Base-by-base conservation (phyloP, 306 rosid genomes). In the Vicia faba region DNA sequence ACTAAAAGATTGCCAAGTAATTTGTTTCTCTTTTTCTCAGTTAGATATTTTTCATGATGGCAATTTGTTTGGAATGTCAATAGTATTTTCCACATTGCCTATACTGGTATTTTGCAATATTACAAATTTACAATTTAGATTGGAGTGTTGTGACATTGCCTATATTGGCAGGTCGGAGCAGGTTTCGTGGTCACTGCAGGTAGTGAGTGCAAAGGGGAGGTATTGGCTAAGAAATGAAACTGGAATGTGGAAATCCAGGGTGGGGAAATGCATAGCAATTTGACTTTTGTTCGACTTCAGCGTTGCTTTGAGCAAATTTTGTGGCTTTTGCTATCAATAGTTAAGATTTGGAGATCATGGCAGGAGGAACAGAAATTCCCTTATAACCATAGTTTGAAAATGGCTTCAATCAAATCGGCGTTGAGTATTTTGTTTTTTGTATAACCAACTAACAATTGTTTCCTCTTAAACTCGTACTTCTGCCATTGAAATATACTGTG, bases 1-100 rank as follows among this genome's bases (percentile, higher is more conserved):
- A 13, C 78, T 95, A 56, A 90, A 80, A 86, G 97, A 95, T 78
- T 95, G 99, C 48, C 99, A 95, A 81, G 99, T 93, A 78, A 71
- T 75, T 48, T 29, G 31, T 53, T 35, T 39, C 26, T 11, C 69
- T 61, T 25, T 35, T 33, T 31, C 56, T 46, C n/a, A 8, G 70
- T 31, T 28, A 18, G 31, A 40, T 14, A 11, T 13, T 62, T 8
- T 58, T 38, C 53, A 40, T 26, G 61, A 26, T 12, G 1, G 3
- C 11, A 54, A 25, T 51, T 51, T 51, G 8, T 51, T 51, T 51
- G 14, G 33, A 20, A 20, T 51, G n/a, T n/a, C n/a, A n/a, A n/a
- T n/a, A n/a, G n/a, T n/a, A n/a, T 1, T 51, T 70, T 1, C 69
- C 31, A 50, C 33, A 41, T 75, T 71, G 18, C 35, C 53, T 13